These are phyloP conservation scores for Guyanaporus albipodus DNA, from an alignment of 768 basidiomycete species.

Conservation along the genomic window DNA sequence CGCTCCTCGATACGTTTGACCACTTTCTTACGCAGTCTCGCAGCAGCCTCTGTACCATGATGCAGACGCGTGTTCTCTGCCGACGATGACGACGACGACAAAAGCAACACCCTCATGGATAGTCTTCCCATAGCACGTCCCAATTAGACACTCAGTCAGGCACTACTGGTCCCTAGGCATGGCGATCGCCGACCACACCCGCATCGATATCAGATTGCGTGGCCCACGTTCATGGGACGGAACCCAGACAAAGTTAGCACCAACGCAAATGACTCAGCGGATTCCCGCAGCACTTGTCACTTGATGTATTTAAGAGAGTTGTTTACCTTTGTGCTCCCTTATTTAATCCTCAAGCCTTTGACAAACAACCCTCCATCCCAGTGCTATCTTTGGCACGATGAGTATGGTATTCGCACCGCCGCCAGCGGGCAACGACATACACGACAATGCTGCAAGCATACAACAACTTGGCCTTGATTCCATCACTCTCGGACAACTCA, in stretches of 20 bases:
- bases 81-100: conserved; percentile 1
- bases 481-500: conserved; percentile 78
- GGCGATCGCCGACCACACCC: conserved; percentile 20
- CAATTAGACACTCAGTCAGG: conserved; percentile 19
- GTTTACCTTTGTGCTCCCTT: conserved; percentile 20
- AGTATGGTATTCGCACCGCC: conserved; percentile 35
- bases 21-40: conserved; percentile 5
- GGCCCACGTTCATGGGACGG: too few relatives aligned
- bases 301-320: neutral
- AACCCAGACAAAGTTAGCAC: too few relatives aligned
- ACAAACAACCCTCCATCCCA: conserved; percentile 16
- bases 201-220: conserved; percentile 21
- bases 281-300: too few relatives aligned
- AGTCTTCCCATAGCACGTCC: conserved; percentile 8
- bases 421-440: conserved; percentile 25
- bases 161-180: conserved; percentile 7
- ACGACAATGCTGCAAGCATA: conserved; percentile 28
- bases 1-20: too few relatives aligned
- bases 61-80: conserved; percentile 14
- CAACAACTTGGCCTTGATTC: conserved; percentile 56
- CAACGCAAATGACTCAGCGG: neutral
- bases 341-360: conserved; percentile 26
- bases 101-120: neutral
- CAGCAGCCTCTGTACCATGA: conserved; percentile 4
- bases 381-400: conserved; percentile 1